These are phyloP conservation scores for Hypoxylon rickii DNA, from an alignment of 495 filamentous ascomycete genomes.

Conservation along the genomic window DNA sequence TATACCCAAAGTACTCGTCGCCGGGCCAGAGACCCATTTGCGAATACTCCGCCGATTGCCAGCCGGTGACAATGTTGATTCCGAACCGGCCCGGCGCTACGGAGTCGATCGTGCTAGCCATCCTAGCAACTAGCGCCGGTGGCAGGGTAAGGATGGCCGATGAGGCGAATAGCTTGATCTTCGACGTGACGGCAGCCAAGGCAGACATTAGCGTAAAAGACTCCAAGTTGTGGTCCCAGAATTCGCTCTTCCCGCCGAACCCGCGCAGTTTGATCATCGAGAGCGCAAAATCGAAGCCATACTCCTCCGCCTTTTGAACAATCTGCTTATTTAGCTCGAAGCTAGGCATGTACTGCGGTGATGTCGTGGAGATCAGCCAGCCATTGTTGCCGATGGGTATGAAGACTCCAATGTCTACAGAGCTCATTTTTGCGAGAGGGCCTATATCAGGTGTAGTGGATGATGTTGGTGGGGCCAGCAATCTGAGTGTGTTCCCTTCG, in stretches of 20 bases:
- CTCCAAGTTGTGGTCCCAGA: constrained; percentile 43
- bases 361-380: constrained; percentile 39
- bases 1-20: constrained; percentile 41
- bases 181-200: constrained; percentile 50
- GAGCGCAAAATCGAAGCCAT: constrained; percentile 40
- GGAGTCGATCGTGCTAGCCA: constrained; percentile 40
- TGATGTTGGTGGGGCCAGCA: too few relatives aligned
- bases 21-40: constrained; percentile 46
- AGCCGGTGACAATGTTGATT: constrained; percentile 42
- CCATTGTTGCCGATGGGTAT: constrained; percentile 43
- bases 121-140: constrained; percentile 36
- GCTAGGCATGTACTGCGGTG: constrained; percentile 40
- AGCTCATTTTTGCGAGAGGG: constrained; percentile 7
- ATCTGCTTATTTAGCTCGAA: constrained; percentile 42
- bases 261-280: constrained; percentile 44
- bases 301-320: constrained; percentile 40
- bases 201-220: constrained; percentile 56
- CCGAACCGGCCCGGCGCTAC: constrained; percentile 42
- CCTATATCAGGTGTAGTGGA: background rate
- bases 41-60: constrained; percentile 41
- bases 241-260: constrained; percentile 41
- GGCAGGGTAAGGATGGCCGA: constrained; percentile 39
- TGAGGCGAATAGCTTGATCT: constrained; percentile 52
- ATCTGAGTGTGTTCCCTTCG: constrained; percentile 1
- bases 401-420: constrained; percentile 40